Evolutionary conservation across 352 stramenopile genomes (phyloP).

Genomic region (Pythium oligandrum): DNA sequence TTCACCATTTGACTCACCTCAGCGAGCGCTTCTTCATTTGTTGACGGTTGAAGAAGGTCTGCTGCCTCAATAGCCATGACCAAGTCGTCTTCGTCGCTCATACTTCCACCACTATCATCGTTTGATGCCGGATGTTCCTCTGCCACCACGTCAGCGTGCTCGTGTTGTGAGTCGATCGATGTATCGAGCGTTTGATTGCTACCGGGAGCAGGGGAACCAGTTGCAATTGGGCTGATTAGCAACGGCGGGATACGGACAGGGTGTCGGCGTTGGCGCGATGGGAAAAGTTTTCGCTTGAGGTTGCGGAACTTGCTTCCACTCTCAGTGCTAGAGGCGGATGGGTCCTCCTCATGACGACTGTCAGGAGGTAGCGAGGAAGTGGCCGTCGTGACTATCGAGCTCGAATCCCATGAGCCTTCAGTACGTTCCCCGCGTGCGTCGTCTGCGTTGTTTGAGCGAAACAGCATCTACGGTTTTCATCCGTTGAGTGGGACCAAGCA

Average conservation of each 20-base stretch:
- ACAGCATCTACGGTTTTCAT: slow-evolving; percentile 35
- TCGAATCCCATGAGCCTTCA: slow-evolving; percentile 1
- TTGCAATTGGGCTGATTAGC: slow-evolving; percentile 35
- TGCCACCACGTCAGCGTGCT: too few relatives aligned
- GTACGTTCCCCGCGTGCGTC: neutral
- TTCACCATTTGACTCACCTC: slow-evolving; percentile 18
- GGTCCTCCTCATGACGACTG: too few relatives aligned
- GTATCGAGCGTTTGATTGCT: slow-evolving; percentile 5
- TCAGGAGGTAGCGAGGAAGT: too few relatives aligned
- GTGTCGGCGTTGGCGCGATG: slow-evolving; percentile 37
- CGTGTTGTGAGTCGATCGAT: too few relatives aligned
- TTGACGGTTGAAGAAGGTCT: slow-evolving; percentile 17
- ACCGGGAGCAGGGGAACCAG: neutral
- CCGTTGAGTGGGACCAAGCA: too few relatives aligned
- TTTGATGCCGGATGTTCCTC: too few relatives aligned
- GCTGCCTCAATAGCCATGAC: slow-evolving; percentile 5
- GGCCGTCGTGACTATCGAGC: neutral
- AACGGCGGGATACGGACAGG: slow-evolving; percentile 37
- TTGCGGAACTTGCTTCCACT: slow-evolving; percentile 31
- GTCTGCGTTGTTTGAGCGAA: slow-evolving; percentile 24
- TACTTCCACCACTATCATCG: too few relatives aligned
- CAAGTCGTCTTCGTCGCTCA: neutral
- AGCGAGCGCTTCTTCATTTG: slow-evolving; percentile 30
- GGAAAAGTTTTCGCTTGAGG: slow-evolving; percentile 57
- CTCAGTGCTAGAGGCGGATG: neutral